phyloP scores from a whole-genome alignment of 1,284 basidiomycete genomes.

The Trichosporon asahii region DNA sequence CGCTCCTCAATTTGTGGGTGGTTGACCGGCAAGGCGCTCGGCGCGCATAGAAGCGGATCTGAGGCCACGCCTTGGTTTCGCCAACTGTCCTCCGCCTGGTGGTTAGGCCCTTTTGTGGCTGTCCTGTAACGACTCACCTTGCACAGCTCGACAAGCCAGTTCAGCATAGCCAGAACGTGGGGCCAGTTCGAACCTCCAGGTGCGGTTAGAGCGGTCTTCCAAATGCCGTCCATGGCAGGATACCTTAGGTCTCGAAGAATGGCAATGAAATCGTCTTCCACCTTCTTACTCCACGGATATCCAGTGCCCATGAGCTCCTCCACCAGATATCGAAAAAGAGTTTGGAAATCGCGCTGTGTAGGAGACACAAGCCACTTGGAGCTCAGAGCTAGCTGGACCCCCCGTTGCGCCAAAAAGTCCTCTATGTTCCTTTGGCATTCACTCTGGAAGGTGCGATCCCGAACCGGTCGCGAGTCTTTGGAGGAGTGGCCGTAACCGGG shows the following conservation, averaged over 20 bases:
- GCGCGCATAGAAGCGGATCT: conserved; percentile 59
- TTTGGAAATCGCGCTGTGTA: conserved; percentile 74
- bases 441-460: conserved; percentile 66
- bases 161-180: conserved; percentile 69
- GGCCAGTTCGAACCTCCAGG: conserved; percentile 84
- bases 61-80: conserved; percentile 66
- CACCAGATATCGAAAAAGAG: conserved; percentile 74
- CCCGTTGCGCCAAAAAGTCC: conserved; percentile 62
- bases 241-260: conserved; percentile 71
- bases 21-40: conserved; percentile 40
- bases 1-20: conserved; percentile 59
- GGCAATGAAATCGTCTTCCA: conserved; percentile 73
- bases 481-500: conserved; percentile 48
- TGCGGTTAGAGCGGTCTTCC: conserved; percentile 76
- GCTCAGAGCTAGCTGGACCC: conserved; percentile 60
- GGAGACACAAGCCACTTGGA: conserved; percentile 67
- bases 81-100: conserved; percentile 54
- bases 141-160: conserved; percentile 77
- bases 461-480: conserved; percentile 71
- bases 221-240: conserved; percentile 67
- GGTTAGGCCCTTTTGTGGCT: background rate
- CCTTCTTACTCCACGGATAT: conserved; percentile 58
- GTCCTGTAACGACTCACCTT: conserved; percentile 12
- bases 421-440: conserved; percentile 72
- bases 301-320: conserved; percentile 63